Conservation (phyloP, 2,329 filamentous ascomycete species). For the Dactylellina haptotyla region DNA sequence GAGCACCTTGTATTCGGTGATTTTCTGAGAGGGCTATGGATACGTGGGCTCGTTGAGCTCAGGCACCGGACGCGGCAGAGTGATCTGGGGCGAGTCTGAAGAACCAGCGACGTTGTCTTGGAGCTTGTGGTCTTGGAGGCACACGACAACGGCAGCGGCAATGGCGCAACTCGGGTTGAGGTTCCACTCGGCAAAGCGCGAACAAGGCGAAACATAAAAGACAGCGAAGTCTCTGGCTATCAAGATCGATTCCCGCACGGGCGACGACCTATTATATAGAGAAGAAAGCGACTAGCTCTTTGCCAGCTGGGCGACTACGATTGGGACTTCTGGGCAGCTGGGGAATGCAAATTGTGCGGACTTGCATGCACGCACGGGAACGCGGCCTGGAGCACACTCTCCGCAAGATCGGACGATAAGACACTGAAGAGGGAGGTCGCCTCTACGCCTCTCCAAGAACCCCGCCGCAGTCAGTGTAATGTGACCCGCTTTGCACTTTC, state of each 20-base stretch:
- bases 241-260: neutral
- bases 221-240: neutral
- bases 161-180: neutral
- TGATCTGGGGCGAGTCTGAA: neutral
- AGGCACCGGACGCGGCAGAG: neutral
- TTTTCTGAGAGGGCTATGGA: neutral
- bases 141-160: slow-evolving; percentile 30
- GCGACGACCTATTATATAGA: neutral
- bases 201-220: slow-evolving; percentile 37
- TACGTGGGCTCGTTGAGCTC: neutral
- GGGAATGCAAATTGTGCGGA: slow-evolving; percentile 2
- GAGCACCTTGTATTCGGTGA: neutral
- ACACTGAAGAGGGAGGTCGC: slow-evolving; percentile 38
- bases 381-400: too few relatives aligned
- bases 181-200: slow-evolving; percentile 33
- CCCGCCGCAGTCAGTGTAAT: too few relatives aligned
- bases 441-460: neutral
- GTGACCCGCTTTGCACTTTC: too few relatives aligned
- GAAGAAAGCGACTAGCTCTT: neutral
- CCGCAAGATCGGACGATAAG: slow-evolving; percentile 27
- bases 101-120: neutral
- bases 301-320: slow-evolving; percentile 6
- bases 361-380: neutral
- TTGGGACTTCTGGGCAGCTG: slow-evolving; percentile 8
- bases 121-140: slow-evolving; percentile 8